Evolutionary conservation across 768 basidiomycete genomes (phyloP), one percentile per base, ranked within the genome.

Genomic region (Strobilomyces dryophilus): DNA sequence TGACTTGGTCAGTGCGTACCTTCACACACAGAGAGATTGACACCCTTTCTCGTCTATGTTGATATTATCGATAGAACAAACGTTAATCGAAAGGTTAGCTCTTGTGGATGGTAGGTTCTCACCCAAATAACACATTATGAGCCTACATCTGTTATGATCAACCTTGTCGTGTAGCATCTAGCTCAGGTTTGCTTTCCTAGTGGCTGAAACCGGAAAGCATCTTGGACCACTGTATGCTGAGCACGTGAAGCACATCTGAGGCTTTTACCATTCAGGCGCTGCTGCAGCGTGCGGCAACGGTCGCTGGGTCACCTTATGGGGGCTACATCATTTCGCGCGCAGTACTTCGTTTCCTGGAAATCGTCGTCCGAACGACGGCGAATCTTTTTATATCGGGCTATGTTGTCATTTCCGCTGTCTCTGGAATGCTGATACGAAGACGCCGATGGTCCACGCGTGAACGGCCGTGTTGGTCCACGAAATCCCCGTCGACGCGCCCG

Each of bases 1-100:
- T 45, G 11, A 20, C n/a, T 36, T 14, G 31, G 47, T 51, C 20
- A 54, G 56, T 50, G 41, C 36, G 5, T 52, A 10, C n/a, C 39
- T 50, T 46, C 34, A 41, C 26, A 31, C n/a, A 8, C 11, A 14
- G 32, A 36, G 17, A 15, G 15, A 43, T 49, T 32, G 24, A 20
- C 20, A 4, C 8, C 10, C 24, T n/a, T 37, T 42, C 27, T 20
- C n/a, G 29, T 37, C 21, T 17, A 18, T 27, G 20, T 51, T 31
- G 21, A 53, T 21, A 27, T 42, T n/a, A 36, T 36, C 35, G 17
- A 18, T 40, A 18, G 39, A 20, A 8, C 8, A 36, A 36, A 17
- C 9, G 8, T 29, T 29, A 29, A 29, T 29, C 9, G 29, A 36
- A 36, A 6, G 35, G 35, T 36, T 17, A 36, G 35, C 3, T 15